Evolutionary conservation across 495 filamentous ascomycete species (phyloP), one percentile per base, ranked within the genome.

Genomic region (Baudoinia panamericana): DNA sequence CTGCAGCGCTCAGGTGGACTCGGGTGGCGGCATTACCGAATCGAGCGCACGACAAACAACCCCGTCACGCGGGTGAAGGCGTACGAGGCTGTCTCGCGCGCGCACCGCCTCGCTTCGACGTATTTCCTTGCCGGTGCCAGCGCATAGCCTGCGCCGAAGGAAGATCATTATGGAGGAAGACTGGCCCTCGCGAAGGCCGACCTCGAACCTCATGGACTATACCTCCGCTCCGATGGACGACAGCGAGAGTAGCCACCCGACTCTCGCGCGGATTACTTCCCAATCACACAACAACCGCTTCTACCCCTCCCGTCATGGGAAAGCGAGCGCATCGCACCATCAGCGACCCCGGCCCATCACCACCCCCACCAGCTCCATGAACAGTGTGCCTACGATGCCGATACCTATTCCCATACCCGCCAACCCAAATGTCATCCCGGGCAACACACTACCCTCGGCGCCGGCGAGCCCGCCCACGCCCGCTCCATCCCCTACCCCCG

Each of bases 401-500:
- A 51, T 51, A 5, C 23, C 29, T 1, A 51, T 51, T n/a, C 23
- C 29, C 1, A 51, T 51, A 11, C 42, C 48, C 17, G 24, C 31
- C 4, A 51, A 46, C 36, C 43, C 48, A 8, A 42, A 38, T 23
- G 43, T 46, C 41, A 73, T 76, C 40, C 67, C 61, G 21, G 51
- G 65, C 28, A 78, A 69, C 47, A 66, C 76, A 8, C 63, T 77
- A 6, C 75, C 75, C 9, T 80, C 76, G 10, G 75, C 76, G 32
- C 75, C 76, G 24, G 72, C 76, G 4, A 80, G 75, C 18, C 76
- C 76, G 49, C 76, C 76, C 22, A 81, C 76, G 11, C 76, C 76
- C 17, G 76, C 76, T 29, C 76, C 76, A 2, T 76, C 72, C 57
- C 76, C 76, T 8, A 77, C 75, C 4, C 76, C 76, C 18, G 70